Evolutionary conservation across 1,284 basidiomycete species (phyloP).

Genomic region (Sparassis latifolia): DNA sequence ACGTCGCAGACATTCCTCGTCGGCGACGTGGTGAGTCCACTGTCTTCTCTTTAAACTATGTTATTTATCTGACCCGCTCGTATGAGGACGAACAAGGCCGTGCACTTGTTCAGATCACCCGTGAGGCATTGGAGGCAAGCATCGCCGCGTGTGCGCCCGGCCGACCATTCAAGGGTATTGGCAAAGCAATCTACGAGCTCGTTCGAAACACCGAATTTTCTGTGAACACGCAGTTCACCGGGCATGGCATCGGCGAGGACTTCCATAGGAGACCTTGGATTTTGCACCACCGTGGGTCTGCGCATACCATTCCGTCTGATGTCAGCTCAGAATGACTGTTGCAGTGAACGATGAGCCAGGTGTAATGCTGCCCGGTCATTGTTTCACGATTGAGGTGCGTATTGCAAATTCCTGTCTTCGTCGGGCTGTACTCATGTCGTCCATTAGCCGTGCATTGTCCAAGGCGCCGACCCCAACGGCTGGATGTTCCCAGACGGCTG

Average conservation of each 20-base stretch:
- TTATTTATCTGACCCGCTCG: neutral
- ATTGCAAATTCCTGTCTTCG: neutral
- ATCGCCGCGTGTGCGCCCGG: conserved; percentile 78
- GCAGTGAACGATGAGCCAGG: conserved; percentile 76
- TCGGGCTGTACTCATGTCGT: neutral
- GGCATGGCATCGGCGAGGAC: conserved; percentile 81
- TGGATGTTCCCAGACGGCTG: conserved; percentile 86
- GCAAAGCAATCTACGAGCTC: conserved; percentile 62
- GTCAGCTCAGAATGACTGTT: neutral
- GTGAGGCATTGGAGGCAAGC: conserved; percentile 64
- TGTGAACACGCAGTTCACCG: conserved; percentile 71
- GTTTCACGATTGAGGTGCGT: conserved; percentile 81
- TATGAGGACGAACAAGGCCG: conserved; percentile 59
- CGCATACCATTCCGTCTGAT: neutral
- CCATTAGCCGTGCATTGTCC: conserved; percentile 65
- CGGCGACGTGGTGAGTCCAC: conserved; percentile 56
- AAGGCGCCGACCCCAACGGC: conserved; percentile 59
- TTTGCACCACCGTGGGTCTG: conserved; percentile 53
- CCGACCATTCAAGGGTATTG: conserved; percentile 67
- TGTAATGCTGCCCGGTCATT: conserved; percentile 75
- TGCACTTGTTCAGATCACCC: conserved; percentile 57
- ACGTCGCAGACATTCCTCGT: conserved; percentile 79
- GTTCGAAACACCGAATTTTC: conserved; percentile 41
- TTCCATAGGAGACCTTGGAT: conserved; percentile 89
- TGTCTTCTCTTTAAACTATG: neutral